Evolutionary conservation across 2,329 filamentous ascomycete species (phyloP).

Genomic region (Diaporthe capsici): DNA sequence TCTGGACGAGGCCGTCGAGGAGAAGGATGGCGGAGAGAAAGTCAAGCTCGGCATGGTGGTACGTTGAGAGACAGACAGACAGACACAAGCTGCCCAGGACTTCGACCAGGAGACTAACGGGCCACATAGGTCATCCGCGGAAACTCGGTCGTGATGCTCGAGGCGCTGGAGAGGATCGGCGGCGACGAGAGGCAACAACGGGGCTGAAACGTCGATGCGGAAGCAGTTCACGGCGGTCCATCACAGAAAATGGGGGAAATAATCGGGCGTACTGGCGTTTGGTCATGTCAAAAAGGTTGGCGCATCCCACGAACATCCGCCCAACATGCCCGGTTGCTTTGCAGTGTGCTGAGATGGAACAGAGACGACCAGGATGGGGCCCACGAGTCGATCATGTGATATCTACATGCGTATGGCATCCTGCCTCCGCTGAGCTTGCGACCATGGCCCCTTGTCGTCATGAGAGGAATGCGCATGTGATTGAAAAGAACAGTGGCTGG

Average conservation of each 20-base stretch:
- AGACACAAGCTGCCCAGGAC: background rate
- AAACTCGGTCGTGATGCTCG: conserved; percentile 98
- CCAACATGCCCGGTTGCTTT: conserved; percentile 3
- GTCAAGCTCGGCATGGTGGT: conserved; percentile 93
- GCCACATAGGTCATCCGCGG: conserved; percentile 86
- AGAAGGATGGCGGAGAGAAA: conserved; percentile 93
- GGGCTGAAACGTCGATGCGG: background rate
- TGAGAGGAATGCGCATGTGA: background rate
- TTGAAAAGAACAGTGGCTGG: background rate
- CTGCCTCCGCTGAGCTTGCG: background rate
- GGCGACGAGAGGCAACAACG: conserved; percentile 66
- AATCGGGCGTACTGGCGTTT: conserved; percentile 38
- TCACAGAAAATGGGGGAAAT: background rate
- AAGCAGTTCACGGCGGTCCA: background rate
- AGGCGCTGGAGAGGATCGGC: conserved; percentile 80
- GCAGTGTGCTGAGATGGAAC: conserved; percentile 32
- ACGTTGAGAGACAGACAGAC: conserved; percentile 55
- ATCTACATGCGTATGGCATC: background rate
- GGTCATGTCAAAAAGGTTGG: conserved; percentile 31
- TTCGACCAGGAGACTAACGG: background rate
- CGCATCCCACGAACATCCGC: conserved; percentile 30
- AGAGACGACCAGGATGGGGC: conserved; percentile 24
- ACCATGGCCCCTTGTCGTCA: background rate
- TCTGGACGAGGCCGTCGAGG: conserved; percentile 95
- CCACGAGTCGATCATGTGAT: conserved; percentile 8